These are phyloP conservation scores for Lachnellula arida DNA, from an alignment of 2,329 filamentous ascomycete species.

Conservation along the genomic window DNA sequence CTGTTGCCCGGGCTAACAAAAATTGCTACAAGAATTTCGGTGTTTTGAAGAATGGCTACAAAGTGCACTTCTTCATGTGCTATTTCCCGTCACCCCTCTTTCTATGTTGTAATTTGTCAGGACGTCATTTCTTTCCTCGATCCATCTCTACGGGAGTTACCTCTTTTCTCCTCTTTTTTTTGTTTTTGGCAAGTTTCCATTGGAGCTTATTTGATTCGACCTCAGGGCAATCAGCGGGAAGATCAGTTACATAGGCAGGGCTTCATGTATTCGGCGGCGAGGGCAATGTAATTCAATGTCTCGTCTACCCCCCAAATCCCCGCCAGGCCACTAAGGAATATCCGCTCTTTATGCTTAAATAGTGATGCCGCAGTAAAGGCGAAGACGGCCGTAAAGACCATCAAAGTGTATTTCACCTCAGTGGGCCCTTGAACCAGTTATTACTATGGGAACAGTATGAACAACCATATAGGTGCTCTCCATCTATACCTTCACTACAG, in stretches of 20 bases:
- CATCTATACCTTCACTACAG: too few species aligned
- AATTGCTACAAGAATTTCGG: not conserved
- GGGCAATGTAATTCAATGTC: not conserved
- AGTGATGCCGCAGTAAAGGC: not conserved
- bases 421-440: not conserved
- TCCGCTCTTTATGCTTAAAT: not conserved
- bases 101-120: too few species aligned
- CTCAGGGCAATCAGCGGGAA: not conserved
- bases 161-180: too few species aligned
- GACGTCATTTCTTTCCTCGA: too few species aligned
- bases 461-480: too few species aligned
- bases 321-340: not conserved
- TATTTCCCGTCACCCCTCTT: too few species aligned
- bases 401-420: not conserved
- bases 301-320: not conserved
- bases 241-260: not conserved
- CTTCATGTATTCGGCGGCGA: slow-evolving; percentile 15
- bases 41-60: not conserved
- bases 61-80: too few species aligned
- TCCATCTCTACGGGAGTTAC: too few species aligned
- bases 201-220: not conserved
- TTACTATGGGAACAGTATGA: too few species aligned
- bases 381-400: not conserved
- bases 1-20: not conserved
- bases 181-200: too few species aligned